phyloP scores from a whole-genome alignment of 2,329 filamentous ascomycete species.

The Hansfordia pulvinata region DNA sequence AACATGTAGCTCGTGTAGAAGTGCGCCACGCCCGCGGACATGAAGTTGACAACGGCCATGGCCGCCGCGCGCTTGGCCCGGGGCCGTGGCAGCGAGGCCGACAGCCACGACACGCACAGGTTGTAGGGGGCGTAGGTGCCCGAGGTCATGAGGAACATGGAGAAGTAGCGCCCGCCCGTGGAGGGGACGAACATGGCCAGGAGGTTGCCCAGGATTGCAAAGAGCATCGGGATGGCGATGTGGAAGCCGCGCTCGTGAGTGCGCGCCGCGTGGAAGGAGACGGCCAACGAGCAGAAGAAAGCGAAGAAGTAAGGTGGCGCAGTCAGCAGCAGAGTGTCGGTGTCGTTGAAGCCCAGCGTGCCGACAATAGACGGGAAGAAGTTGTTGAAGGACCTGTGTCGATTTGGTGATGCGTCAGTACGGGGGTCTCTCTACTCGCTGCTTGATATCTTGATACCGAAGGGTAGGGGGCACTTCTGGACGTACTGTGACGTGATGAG shows the following conservation, averaged over 20 bases:
- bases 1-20: slow-evolving; percentile 18
- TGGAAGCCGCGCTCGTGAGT: slow-evolving; percentile 1
- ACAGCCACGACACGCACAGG: slow-evolving; percentile 8
- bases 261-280: slow-evolving; percentile 12
- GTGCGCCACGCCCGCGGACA: slow-evolving; percentile 9
- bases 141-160: slow-evolving; percentile 10
- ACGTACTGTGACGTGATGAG: slow-evolving; percentile 9
- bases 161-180: slow-evolving; percentile 8
- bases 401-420: too few species aligned
- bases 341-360: slow-evolving; percentile 26
- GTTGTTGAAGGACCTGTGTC: slow-evolving; percentile 14
- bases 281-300: slow-evolving; percentile 20
- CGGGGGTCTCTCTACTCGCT: too few species aligned
- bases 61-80: slow-evolving; percentile 10
- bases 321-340: slow-evolving; percentile 31
- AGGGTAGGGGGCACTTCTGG: too few species aligned
- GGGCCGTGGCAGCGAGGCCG: slow-evolving; percentile 10
- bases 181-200: slow-evolving; percentile 2
- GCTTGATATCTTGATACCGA: too few species aligned
- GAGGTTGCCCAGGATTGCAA: slow-evolving; percentile 3
- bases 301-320: slow-evolving; percentile 26
- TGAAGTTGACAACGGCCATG: slow-evolving; percentile 13
- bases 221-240: slow-evolving; percentile 6
- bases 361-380: slow-evolving; percentile 22
- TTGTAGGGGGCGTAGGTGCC: slow-evolving; percentile 8